Conservation (phyloP, 2,329 filamentous ascomycete genomes). For the Botrytis byssoidea region DNA sequence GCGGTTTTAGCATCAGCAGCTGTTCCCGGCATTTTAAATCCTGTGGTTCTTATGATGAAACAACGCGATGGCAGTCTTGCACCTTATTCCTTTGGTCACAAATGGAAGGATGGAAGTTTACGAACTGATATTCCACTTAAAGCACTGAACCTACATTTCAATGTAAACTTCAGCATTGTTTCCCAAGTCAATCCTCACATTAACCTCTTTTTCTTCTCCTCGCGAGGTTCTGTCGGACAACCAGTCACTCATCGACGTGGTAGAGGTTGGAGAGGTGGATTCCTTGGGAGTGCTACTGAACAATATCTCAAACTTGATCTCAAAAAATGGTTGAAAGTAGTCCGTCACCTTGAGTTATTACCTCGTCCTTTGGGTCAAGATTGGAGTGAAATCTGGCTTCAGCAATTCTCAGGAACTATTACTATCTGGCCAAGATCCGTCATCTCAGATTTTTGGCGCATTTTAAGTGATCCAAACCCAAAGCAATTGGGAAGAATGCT, state of each 20-base stretch:
- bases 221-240: conserved; percentile 83
- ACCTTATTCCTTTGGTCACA: conserved; percentile 95
- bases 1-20: conserved; percentile 92
- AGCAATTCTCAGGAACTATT: conserved; percentile 90
- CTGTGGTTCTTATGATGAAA: conserved; percentile 91
- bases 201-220: conserved; percentile 98
- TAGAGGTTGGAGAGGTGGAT: conserved; percentile 93
- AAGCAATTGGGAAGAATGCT: conserved; percentile 82
- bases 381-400: conserved; percentile 95
- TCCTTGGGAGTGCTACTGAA: conserved; percentile 86
- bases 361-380: conserved; percentile 90
- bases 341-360: conserved; percentile 87
- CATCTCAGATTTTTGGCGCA: conserved; percentile 77
- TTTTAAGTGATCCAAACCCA: conserved; percentile 78
- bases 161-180: conserved; percentile 95
- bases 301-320: conserved; percentile 96
- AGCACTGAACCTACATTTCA: conserved; percentile 93
- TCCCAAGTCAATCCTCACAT: conserved; percentile 93
- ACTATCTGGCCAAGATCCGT: conserved; percentile 91
- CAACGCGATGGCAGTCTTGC: conserved; percentile 71
- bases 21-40: conserved; percentile 93
- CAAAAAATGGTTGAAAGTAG: conserved; percentile 95
- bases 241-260: conserved; percentile 93
- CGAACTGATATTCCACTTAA: conserved; percentile 95
- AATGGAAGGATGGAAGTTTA: conserved; percentile 97